Percentiles rank a stretch among this genome's conserved stretches.
Evolutionary conservation across 164 flowering plant genomes (phyloP).

Genomic region (Pachysandra terminalis): DNA sequence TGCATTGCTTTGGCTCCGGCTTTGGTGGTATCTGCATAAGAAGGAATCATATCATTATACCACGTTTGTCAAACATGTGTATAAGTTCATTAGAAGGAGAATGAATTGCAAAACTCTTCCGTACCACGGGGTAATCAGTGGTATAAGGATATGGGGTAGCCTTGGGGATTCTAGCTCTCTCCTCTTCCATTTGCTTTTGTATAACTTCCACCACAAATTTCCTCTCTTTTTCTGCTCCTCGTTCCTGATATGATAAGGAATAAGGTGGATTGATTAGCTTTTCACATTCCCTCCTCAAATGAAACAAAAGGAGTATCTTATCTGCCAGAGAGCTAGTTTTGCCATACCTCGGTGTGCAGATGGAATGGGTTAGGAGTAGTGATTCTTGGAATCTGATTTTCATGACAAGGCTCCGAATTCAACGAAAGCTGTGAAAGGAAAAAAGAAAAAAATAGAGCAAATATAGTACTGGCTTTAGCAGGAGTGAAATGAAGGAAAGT

Average conservation of each 20-base stretch:
- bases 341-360: constrained; percentile 73
- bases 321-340: not conserved
- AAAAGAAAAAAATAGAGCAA: not conserved
- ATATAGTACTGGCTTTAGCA: not conserved
- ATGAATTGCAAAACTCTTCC: not conserved
- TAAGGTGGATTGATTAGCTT: not conserved
- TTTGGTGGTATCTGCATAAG: constrained; percentile 78
- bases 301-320: not conserved
- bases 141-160: constrained; percentile 95
- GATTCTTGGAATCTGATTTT: constrained; percentile 49
- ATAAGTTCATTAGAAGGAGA: not conserved
- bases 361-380: constrained; percentile 88
- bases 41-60: not conserved
- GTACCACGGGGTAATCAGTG: constrained; percentile 95
- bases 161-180: constrained; percentile 72
- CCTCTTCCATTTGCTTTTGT: constrained; percentile 78
- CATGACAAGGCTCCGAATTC: constrained; percentile 54
- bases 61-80: not conserved
- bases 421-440: constrained; percentile 64
- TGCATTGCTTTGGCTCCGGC: constrained; percentile 83
- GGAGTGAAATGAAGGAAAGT: not conserved
- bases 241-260: constrained; percentile 40
- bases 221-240: constrained; percentile 83
- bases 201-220: constrained; percentile 46
- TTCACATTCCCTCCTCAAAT: not conserved